Base-by-base conservation (phyloP, 2,329 filamentous ascomycete species). In the Talaromyces sp. region DNA sequence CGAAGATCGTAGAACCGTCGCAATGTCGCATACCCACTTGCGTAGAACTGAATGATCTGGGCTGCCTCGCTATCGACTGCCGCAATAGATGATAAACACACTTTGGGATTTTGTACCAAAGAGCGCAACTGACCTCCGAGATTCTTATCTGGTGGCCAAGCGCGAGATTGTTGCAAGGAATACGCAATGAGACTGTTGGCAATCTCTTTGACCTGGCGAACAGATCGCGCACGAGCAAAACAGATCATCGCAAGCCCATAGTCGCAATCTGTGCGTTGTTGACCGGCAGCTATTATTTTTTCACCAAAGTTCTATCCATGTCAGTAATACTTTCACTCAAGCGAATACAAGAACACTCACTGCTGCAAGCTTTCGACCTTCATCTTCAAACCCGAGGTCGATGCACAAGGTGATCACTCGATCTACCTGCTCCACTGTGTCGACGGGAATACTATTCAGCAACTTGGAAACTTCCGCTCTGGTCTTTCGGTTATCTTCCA, bases 1-100 rank as follows among this genome's bases (percentile, higher is more conserved):
- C 93, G 86, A n/a, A 93, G 83, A 66, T 93, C 89, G 75, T 96
- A 98, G 79, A 93, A 97, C 68, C 88, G 89, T 39, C 93, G 89
- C 21, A 98, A 81, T 0, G 92, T 96, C 23, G 93, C 93, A 71
- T 98, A 98, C 23, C 93, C 93, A 73, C 91, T 95, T 9, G 97
- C 86, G 77, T 93, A 89, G 65, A 89, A 90, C 54, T 93, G 91
- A 2, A 98, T 82, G 11, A 96, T 84, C 68, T 90, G 84, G 8
- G 93, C 93, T 7, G 92, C 93, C 71, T 93, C 89, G 35, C 89
- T 79, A 69, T 97, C 93, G 60, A 88, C 83, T 28, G 84, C 83
- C 5, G 91, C 90, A 60, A 93, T 86, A 33, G 85, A 81, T 61
- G 88, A 86, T 2, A 98, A 81, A 0, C 90, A 88, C 14, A 84